Evolutionary conservation across 2,329 filamentous ascomycete genomes (phyloP).

Genomic region (Fusarium austroafricanum): DNA sequence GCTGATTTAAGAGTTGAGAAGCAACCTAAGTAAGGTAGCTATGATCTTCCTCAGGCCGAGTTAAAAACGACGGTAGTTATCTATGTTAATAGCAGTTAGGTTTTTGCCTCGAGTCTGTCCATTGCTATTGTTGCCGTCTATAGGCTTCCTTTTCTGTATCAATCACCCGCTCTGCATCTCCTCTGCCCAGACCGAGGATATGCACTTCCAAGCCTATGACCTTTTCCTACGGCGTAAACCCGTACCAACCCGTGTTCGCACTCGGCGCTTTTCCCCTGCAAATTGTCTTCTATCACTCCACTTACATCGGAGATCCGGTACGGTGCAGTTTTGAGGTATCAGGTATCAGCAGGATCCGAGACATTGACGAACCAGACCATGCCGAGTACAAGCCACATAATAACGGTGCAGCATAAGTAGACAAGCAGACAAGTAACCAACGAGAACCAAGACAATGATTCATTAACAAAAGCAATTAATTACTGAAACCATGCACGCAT

Average conservation of each 20-base stretch:
- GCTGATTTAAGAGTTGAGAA: constrained; percentile 29
- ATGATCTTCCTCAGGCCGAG: constrained; percentile 6
- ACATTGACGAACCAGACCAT: constrained; percentile 20
- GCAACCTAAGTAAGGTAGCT: background rate
- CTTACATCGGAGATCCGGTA: constrained; percentile 40
- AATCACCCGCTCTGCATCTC: background rate
- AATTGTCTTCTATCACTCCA: constrained; percentile 33
- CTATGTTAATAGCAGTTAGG: background rate
- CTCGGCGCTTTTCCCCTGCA: constrained; percentile 27
- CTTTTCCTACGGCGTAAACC: constrained; percentile 13
- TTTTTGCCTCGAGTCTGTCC: background rate
- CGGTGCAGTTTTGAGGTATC: constrained; percentile 4
- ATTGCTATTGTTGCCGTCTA: background rate
- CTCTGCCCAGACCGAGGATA: background rate
- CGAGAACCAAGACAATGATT: background rate
- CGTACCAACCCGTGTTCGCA: constrained; percentile 20
- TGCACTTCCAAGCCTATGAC: background rate
- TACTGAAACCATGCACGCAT: background rate
- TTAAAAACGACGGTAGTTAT: background rate
- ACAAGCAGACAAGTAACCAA: background rate
- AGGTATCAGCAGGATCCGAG: background rate
- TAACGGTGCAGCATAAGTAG: background rate
- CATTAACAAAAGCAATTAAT: background rate
- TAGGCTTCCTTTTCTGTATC: constrained; percentile 2
- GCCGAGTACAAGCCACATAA: constrained; percentile 14